A percentile compares a stretch with the other conserved stretches of the same genome.
These are phyloP conservation scores for Saturnispora diversa DNA, from an alignment of 805 yeast genomes.

Conservation along the genomic window DNA sequence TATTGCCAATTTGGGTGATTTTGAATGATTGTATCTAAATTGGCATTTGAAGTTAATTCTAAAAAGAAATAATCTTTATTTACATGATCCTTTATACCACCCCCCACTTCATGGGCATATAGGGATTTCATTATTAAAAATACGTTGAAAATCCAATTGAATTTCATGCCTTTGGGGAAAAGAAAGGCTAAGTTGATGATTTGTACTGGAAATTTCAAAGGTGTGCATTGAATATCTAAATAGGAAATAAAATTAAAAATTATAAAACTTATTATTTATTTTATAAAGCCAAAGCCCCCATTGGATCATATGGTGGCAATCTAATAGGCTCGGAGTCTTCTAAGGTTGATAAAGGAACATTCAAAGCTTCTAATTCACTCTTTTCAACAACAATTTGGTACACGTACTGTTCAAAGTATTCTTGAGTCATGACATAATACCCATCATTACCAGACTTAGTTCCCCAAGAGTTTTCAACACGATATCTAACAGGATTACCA, in stretches of 20 bases:
- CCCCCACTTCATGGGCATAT: neutral
- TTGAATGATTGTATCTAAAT: conserved; percentile 26
- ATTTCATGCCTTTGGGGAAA: neutral
- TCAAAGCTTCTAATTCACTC: conserved; percentile 31
- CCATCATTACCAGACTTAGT: conserved; percentile 60
- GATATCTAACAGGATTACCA: conserved; percentile 57
- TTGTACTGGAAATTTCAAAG: no score
- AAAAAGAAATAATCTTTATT: conserved; percentile 10
- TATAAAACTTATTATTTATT: neutral
- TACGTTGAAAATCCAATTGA: neutral
- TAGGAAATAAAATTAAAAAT: neutral
- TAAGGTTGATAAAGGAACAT: conserved; percentile 22
- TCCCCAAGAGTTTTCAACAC: conserved; percentile 78
- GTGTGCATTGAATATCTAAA: neutral
- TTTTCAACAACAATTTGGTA: conserved; percentile 60
- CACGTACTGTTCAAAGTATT: conserved; percentile 66
- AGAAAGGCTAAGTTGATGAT: no score
- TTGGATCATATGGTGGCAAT: conserved; percentile 74
- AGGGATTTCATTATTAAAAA: neutral
- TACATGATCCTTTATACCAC: conserved; percentile 6
- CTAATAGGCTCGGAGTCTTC: conserved; percentile 40
- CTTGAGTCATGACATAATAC: conserved; percentile 62
- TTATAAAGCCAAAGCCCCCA: conserved; percentile 57
- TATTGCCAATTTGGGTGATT: conserved; percentile 41
- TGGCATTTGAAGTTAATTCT: conserved; percentile 19